These are phyloP conservation scores for Spongiforma sp. DNA, from an alignment of 1,284 basidiomycete species.

Conservation along the genomic window DNA sequence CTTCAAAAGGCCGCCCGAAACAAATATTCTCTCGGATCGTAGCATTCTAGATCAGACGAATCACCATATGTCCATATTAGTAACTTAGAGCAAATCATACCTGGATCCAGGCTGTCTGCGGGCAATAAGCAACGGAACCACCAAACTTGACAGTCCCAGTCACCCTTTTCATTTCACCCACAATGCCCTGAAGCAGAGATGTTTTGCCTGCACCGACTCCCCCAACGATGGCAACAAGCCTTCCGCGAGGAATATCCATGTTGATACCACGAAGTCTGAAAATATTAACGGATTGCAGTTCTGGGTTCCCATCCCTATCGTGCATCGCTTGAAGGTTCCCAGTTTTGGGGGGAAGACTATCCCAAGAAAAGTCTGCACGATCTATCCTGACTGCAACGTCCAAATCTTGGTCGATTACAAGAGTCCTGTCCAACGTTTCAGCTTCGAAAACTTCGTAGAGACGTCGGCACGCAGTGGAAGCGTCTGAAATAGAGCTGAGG, in stretches of 20 bases:
- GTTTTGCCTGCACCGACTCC: conserved; percentile 68
- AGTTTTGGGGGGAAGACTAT: conserved; percentile 65
- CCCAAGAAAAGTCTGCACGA: conserved; percentile 84
- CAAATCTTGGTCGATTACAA: conserved; percentile 54
- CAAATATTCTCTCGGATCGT: conserved; percentile 83
- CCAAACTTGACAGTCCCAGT: conserved; percentile 70
- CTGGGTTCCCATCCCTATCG: conserved; percentile 1
- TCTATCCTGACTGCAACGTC: conserved; percentile 68
- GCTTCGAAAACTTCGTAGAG: conserved; percentile 78
- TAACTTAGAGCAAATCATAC: conserved; percentile 41
- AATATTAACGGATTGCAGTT: conserved; percentile 6
- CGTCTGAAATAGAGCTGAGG: conserved; percentile 80
- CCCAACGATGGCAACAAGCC: conserved; percentile 85
- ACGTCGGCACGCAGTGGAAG: conserved; percentile 74
- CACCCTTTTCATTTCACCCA: conserved; percentile 81
- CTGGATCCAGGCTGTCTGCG: conserved; percentile 92
- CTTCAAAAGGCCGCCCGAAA: conserved; percentile 71
- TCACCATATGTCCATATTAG: not conserved
- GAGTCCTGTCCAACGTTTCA: conserved; percentile 68
- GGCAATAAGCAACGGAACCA: conserved; percentile 80
- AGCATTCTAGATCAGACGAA: conserved; percentile 51
- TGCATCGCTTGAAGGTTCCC: conserved; percentile 39
- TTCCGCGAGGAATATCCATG: conserved; percentile 70
- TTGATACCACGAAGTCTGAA: conserved; percentile 53
- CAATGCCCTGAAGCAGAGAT: conserved; percentile 75